Base-by-base conservation (phyloP, 2,329 filamentous ascomycete genomes). In the Pestalotiopsis sp. region DNA sequence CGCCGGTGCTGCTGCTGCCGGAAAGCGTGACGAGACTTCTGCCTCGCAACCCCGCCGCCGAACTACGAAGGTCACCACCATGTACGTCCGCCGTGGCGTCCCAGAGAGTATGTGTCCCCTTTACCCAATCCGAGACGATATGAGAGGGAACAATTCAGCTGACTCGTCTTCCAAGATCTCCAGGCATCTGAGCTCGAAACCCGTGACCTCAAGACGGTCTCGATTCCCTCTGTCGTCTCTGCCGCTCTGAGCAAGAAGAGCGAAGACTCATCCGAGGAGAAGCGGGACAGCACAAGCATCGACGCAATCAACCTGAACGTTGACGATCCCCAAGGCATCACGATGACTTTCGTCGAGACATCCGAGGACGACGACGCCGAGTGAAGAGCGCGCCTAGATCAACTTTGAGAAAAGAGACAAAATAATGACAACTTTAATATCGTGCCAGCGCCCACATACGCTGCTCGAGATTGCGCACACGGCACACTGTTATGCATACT, bases 271-370 rank as follows among this genome's bases (percentile, higher is more conserved):
- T 9, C 63, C 13, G 66, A 70, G 58, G 66, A 66, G 65, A 77
- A 76, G 73, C 74, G 76, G 65, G 70, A 76, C 14, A 70, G 45
- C 39, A 67, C 71, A 12, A 72, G 76, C 69, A 79, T 84, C 25
- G 82, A 84, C 68, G 74, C 78, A 12, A 80, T 84, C 74, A 84
- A 83, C 75, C 74, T 84, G 49, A 84, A 84, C 38, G 81, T 84
- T 17, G 79, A 82, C 65, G 81, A 79, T 49, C 75, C 78, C 57
- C 80, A 82, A 73, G 82, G 81, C n/a, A 74, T 84, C 63, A 83
- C 81, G 57, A 82, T 84, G 82, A 84, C 82, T 1, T 83, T 84
- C 73, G 80, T 84, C 38, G 82, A 84, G 77, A 79, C 78, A 23
- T 73, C 79, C n/a, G 76, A 78, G 57, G 76, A 75, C 36, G 74